Evolutionary conservation across 345 rosid genomes (phyloP), one percentile per base, ranked within the genome.

Genomic region (Populus ilicifolia): DNA sequence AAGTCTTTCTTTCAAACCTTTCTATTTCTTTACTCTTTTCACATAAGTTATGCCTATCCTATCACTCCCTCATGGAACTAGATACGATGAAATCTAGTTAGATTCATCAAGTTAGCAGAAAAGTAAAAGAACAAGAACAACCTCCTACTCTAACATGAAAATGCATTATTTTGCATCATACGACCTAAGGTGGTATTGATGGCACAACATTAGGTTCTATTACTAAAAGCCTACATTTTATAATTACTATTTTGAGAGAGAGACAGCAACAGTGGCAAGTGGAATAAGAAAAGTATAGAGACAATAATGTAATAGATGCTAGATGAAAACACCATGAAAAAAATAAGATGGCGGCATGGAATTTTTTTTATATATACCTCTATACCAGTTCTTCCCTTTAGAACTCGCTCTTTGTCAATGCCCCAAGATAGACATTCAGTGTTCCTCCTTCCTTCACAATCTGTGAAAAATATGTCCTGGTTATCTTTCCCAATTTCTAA

Each of bases 361-460:
- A 72, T 39, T 66, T 63, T 33, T 38, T 44, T 0, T 13, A 41
- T 9, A 39, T 44, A 36, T 84, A 94, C 98, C 97, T 94, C 98
- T 67, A 94, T 87, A 77, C 92, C 97, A 81, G 98, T 93, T 85
- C 98, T 85, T 82, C 98, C 98, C 80, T 82, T 89, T 27, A 94
- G 80, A 76, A 93, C 98, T 62, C 98, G 88, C 80, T 94, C 98
- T 85, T 88, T 93, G 82, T 94, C 98, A 79, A 91, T 83, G 59
- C 98, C 93, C 97, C 97, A 93, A 73, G 91, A 91, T 73, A 94
- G 83, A 84, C 89, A 93, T 80, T 94, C 98, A 5, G 93, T 89
- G 67, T 72, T 90, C 69, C 97, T 90, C 72, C 94, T 88, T 84
- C 98, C 98, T 88, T 90, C 97, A 78, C 83, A 91, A 79, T 93